Conservation (phyloP, 2,329 filamentous ascomycete species). For the Trichoderma harzianum region DNA sequence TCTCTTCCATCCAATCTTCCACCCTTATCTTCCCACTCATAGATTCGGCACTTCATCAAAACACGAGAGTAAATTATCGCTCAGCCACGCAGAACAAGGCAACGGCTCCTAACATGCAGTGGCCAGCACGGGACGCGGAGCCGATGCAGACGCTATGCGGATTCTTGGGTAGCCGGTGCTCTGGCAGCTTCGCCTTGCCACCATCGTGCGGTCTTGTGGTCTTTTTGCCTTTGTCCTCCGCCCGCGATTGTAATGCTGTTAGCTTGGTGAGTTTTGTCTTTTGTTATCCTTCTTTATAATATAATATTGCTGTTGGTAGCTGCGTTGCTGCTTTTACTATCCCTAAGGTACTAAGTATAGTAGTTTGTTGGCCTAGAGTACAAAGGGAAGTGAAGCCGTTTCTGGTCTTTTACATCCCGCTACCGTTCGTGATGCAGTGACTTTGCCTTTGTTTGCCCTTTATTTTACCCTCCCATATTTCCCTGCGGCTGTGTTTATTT, state of each 20-base stretch:
- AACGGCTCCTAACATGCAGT: constrained; percentile 6
- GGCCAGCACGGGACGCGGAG: neutral
- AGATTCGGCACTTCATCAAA: neutral
- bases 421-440: neutral
- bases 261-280: neutral
- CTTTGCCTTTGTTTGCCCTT: constrained; percentile 1
- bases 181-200: neutral
- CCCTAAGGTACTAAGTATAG: neutral
- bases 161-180: neutral
- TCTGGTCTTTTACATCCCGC: neutral
- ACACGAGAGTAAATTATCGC: neutral
- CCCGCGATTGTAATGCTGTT: too few relatives aligned
- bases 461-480: neutral
- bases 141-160: neutral
- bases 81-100: neutral
- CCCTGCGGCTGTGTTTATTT: neutral
- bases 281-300: neutral
- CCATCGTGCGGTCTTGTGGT: neutral
- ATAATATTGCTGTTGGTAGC: neutral
- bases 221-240: neutral
- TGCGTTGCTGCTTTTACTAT: neutral
- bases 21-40: neutral
- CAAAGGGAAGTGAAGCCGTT: neutral
- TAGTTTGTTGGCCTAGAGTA: neutral
- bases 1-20: neutral